Percentiles rank a stretch among this genome's conserved stretches.
phyloP scores from a whole-genome alignment of 1,139 yeast species.

The Protomyces lactucae-debilis region DNA sequence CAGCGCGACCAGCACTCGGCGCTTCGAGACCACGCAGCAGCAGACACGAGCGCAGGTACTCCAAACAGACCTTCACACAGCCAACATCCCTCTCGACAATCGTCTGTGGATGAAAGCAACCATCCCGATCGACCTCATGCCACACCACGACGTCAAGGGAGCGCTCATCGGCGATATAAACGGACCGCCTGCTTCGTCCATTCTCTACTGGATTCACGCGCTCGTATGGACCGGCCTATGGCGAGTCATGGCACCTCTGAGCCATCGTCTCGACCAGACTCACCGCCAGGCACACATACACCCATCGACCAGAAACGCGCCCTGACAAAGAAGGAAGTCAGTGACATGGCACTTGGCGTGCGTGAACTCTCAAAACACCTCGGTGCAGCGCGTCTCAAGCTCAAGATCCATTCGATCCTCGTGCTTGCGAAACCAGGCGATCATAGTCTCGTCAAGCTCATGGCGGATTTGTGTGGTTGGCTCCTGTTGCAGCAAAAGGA shows the following conservation, averaged over 20 bases:
- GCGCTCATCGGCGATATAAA: constrained; percentile 18
- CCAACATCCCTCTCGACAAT: not conserved
- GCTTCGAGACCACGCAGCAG: not conserved
- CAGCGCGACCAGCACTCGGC: not conserved
- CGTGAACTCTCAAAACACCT: constrained; percentile 43
- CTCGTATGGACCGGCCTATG: not conserved
- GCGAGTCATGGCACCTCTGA: not conserved
- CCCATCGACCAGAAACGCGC: constrained; percentile 23
- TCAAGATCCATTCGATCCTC: constrained; percentile 56
- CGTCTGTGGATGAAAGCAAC: not conserved
- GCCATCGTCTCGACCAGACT: not conserved
- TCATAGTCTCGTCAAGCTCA: constrained; percentile 51
- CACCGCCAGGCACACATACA: not conserved
- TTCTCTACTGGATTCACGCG: constrained; percentile 15
- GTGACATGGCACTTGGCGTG: constrained; percentile 44
- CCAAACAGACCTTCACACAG: not conserved
- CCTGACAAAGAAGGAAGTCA: constrained; percentile 41
- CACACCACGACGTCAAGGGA: constrained; percentile 13
- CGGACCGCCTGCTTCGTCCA: constrained; percentile 25
- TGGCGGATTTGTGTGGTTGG: constrained; percentile 58
- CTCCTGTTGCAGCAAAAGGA: constrained; percentile 39
- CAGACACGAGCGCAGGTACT: not conserved
- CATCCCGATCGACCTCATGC: not conserved
- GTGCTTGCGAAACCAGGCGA: constrained; percentile 69
- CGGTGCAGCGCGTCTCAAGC: constrained; percentile 48